Base-by-base conservation (phyloP, 129 eudicot species). In the Flaveria bidentis region DNA sequence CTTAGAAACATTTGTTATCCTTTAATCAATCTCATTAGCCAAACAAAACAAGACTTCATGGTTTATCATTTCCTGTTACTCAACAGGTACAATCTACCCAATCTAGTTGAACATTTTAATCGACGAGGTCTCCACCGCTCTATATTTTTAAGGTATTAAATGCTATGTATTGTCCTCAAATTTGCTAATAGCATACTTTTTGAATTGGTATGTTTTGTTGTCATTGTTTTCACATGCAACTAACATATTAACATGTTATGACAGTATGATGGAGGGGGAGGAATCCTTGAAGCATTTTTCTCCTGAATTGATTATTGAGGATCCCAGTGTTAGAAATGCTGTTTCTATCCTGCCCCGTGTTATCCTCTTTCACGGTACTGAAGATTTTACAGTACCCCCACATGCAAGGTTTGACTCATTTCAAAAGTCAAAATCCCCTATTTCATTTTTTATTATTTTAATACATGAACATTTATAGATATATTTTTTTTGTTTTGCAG, bases 251-350 rank as follows among this genome's bases (percentile, higher is more conserved):
- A 17, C 75, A 33, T 74, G 66, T 81, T 23, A 36, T 80, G 33
- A 51, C 89, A 91, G 97, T 76, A 83, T 91, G 57, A 91, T 91
- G 97, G 96, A 91, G 71, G 97, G 97, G 62, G 91, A 89, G 76
- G 65, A 87, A 78, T 84, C 90, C 52, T 71, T 91, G 77, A 64
- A 60, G 50, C 72, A 53, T 18, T 91, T 83, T 85, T 91, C 97
- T 52, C 97, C 97, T 67, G 95, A 89, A 78, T 67, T 85, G 55
- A 47, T 86, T 36, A 53, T 91, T 71, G 86, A 85, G 46, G 89
- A 82, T 42, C 79, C 82, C 67, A 84, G 82, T 78, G 70, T 71
- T 26, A 23, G 50, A 55, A 61, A 71, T 50, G 90, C 87, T 57
- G 76, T 76, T 67, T 71, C 86, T 22, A 42, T 85, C 78, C 84